These are phyloP conservation scores for Dacryopinax primogenitus DNA, from an alignment of 768 basidiomycete genomes.

Conservation along the genomic window DNA sequence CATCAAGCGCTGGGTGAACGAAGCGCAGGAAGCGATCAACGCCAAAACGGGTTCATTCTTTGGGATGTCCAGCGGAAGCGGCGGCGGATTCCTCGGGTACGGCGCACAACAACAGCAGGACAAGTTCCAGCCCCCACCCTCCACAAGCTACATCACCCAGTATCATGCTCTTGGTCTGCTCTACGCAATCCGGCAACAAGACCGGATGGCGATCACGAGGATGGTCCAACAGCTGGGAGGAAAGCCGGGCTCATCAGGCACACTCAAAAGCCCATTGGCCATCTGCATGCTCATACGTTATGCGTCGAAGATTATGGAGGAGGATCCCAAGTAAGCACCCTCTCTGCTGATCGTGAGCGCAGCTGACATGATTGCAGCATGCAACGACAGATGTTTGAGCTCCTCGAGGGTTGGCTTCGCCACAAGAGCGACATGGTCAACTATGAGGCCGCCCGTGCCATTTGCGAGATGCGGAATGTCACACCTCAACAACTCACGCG, in stretches of 20 bases:
- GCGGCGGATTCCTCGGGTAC: slow-evolving; percentile 62
- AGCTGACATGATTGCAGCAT: slow-evolving; percentile 38
- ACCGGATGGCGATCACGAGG: slow-evolving; percentile 97
- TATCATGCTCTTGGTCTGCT: slow-evolving; percentile 92
- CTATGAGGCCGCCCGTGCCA: slow-evolving; percentile 91
- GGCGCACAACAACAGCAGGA: slow-evolving; percentile 43
- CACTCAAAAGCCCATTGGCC: slow-evolving; percentile 90
- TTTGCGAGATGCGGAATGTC: slow-evolving; percentile 90
- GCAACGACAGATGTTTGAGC: slow-evolving; percentile 83
- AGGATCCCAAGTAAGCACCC: slow-evolving; percentile 85
- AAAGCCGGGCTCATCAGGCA: slow-evolving; percentile 68
- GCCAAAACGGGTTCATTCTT: slow-evolving; percentile 70
- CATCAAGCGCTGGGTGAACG: slow-evolving; percentile 98
- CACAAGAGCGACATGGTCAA: slow-evolving; percentile 99
- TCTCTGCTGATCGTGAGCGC: background rate
- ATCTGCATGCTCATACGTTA: slow-evolving; percentile 97
- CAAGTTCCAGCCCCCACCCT: slow-evolving; percentile 65
- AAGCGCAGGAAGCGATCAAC: slow-evolving; percentile 90
- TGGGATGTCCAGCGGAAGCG: slow-evolving; percentile 30
- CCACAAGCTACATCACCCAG: slow-evolving; percentile 86
- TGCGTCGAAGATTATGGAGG: slow-evolving; percentile 97
- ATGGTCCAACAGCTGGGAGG: slow-evolving; percentile 97
- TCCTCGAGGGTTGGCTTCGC: slow-evolving; percentile 85
- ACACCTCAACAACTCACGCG: slow-evolving; percentile 64
- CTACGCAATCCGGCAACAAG: slow-evolving; percentile 90